Percentiles rank a stretch among this genome's conserved stretches.
These are phyloP conservation scores for Termitomyces sp. DNA, from an alignment of 768 basidiomycete species.

Conservation along the genomic window DNA sequence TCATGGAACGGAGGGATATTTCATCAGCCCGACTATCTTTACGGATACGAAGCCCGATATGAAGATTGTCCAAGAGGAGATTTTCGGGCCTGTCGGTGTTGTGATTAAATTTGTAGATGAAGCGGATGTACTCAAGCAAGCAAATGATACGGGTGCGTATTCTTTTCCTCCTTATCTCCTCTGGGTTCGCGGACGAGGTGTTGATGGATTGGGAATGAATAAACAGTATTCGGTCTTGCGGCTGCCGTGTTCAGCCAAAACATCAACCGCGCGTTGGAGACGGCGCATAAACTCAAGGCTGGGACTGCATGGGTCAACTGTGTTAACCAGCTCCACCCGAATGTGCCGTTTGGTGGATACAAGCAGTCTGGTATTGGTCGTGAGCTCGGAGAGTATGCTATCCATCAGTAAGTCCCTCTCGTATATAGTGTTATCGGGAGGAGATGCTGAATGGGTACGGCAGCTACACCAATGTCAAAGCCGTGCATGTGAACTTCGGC, in stretches of 20 bases:
- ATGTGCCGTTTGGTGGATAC: slow-evolving; percentile 80
- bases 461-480: slow-evolving; percentile 65
- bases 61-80: slow-evolving; percentile 65
- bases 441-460: neutral
- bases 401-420: slow-evolving; percentile 40
- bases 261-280: slow-evolving; percentile 65
- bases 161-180: neutral
- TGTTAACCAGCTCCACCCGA: slow-evolving; percentile 41
- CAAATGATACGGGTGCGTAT: slow-evolving; percentile 64
- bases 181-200: no score
- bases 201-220: neutral
- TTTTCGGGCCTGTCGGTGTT: slow-evolving; percentile 72
- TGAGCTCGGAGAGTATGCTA: slow-evolving; percentile 75
- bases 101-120: slow-evolving; percentile 61
- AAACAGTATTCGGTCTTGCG: slow-evolving; percentile 69
- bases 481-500: slow-evolving; percentile 60
- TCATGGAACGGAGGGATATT: slow-evolving; percentile 44
- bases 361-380: slow-evolving; percentile 81
- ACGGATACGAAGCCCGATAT: slow-evolving; percentile 55
- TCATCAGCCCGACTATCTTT: slow-evolving; percentile 65
- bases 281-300: slow-evolving; percentile 71
- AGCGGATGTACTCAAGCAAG: slow-evolving; percentile 52
- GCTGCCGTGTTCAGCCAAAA: slow-evolving; percentile 82
- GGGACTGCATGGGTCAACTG: slow-evolving; percentile 75
- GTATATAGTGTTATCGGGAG: neutral